Base-by-base conservation (phyloP, 2,329 filamentous ascomycete species). In the Aspergillus brasiliensis region DNA sequence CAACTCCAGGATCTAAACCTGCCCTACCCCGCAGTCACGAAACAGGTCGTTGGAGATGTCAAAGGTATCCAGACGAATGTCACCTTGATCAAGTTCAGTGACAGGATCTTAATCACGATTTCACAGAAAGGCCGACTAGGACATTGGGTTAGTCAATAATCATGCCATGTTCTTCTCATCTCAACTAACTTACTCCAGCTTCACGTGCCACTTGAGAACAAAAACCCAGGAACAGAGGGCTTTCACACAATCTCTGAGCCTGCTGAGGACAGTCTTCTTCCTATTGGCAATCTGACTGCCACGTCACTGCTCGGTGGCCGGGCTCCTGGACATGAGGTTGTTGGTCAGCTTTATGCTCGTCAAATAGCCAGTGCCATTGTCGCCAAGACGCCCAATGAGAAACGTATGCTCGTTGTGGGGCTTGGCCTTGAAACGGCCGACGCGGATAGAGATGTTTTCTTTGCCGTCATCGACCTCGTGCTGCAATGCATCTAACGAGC, bases 21-120 rank as follows among this genome's bases (percentile, higher is more conserved):
- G n/a, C 78, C 85, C 0, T 97, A 91, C 69, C 91, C 91, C 15
- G 89, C 88, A 3, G 78, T 80, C 10, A 88, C 86, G 2, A 87
- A 83, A 54, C 81, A 82, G 62, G 82, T 81, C 13, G 81, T 82
- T 1, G 88, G 88, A 2, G 73, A 81, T 3, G 86, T 97, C 62
- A 86, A 88, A 63, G 87, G 86, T 28, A 75, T 88, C 21, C 75
- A 83, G 37, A 98, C 95, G 1, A 87, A 92, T 65, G 88, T 91
- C 34, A 88, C 86, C 40, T 83, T 84, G 10, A 81, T 92, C 56
- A 86, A 83, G 68, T 98, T 98, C 77, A 84, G 88, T 8, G 95
- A 98, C 83, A 96, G 92, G 77, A 92, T 99, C 69, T 79, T 99
- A 68, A 81, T 99, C 63, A 97, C 92, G 1, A 84, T 98, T 61